These are phyloP conservation scores for Millerago galiae DNA, from an alignment of 805 yeast species.

Conservation along the genomic window DNA sequence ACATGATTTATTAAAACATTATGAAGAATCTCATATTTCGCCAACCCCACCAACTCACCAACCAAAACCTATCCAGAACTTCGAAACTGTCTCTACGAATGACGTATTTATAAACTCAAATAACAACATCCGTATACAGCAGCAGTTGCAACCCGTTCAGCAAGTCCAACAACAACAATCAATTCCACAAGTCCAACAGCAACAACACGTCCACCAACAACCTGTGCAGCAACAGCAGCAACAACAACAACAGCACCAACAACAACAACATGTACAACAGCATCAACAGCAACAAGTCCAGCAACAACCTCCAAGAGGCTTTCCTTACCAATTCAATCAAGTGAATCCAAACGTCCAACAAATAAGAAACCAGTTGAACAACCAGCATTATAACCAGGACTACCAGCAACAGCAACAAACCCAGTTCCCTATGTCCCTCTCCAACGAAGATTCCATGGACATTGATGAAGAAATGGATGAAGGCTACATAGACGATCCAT, in stretches of 20 bases:
- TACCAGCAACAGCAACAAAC: conserved; percentile 17
- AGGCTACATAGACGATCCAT: conserved; percentile 94
- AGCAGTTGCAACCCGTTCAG: conserved; percentile 37
- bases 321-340: background rate
- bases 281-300: conserved; percentile 14
- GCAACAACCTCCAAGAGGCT: conserved; percentile 9
- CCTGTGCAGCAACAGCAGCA: conserved; percentile 14
- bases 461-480: conserved; percentile 53
- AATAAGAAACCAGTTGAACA: conserved; percentile 14
- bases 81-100: conserved; percentile 88
- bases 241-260: conserved; percentile 13
- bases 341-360: background rate
- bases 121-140: conserved; percentile 8
- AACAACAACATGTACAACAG: conserved; percentile 10
- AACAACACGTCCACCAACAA: conserved; percentile 15
- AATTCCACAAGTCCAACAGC: too few species aligned
- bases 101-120: conserved; percentile 68
- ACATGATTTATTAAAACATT: conserved; percentile 89
- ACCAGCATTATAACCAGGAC: conserved; percentile 10
- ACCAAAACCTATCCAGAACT: conserved; percentile 49
- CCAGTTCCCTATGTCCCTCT: conserved; percentile 28
- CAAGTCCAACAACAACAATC: conserved; percentile 23
- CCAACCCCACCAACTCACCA: conserved; percentile 46
- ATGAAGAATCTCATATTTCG: conserved; percentile 90
- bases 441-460: conserved; percentile 25